Evolutionary conservation across 768 basidiomycete genomes (phyloP).

Genomic region (Tulasnella sp.): DNA sequence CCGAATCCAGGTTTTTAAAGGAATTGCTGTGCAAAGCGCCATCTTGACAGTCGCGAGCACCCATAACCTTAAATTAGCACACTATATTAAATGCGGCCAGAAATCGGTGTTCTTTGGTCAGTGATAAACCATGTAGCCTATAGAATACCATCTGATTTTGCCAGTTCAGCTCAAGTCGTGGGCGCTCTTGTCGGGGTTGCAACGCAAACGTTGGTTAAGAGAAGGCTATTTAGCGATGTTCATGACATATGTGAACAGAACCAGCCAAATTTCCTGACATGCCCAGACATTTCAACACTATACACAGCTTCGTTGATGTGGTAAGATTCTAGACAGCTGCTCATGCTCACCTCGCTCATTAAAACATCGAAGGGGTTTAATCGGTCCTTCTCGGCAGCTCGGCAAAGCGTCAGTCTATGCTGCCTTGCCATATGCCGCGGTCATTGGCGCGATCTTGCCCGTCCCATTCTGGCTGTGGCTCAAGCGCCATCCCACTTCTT

Average conservation of each 20-base stretch:
- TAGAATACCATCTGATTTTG: background rate
- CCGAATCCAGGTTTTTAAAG: conserved; percentile 32
- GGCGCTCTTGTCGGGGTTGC: conserved; percentile 37
- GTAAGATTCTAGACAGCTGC: conserved; percentile 31
- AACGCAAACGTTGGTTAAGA: conserved; percentile 41
- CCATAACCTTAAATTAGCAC: conserved; percentile 50
- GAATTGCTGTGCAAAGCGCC: conserved; percentile 34
- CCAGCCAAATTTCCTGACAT: conserved; percentile 39
- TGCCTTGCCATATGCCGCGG: conserved; percentile 39
- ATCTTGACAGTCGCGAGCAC: conserved; percentile 39
- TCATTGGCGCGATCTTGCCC: conserved; percentile 42
- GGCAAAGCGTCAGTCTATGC: conserved; percentile 39
- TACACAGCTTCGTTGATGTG: conserved; percentile 44
- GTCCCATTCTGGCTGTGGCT: conserved; percentile 42
- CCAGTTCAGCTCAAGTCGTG: conserved; percentile 36
- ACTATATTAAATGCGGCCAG: conserved; percentile 40
- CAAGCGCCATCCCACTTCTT: conserved; percentile 33
- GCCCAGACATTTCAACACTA: conserved; percentile 39
- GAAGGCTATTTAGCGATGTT: conserved; percentile 38
- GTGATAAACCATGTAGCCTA: background rate
- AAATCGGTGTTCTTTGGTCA: background rate
- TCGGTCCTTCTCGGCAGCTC: conserved; percentile 46
- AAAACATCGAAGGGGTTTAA: conserved; percentile 39
- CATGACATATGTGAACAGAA: conserved; percentile 40
- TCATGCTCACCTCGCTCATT: background rate